Evolutionary conservation across 192 early-diverging fungal genomes (phyloP).

Genomic region (Funneliformis geosporum): DNA sequence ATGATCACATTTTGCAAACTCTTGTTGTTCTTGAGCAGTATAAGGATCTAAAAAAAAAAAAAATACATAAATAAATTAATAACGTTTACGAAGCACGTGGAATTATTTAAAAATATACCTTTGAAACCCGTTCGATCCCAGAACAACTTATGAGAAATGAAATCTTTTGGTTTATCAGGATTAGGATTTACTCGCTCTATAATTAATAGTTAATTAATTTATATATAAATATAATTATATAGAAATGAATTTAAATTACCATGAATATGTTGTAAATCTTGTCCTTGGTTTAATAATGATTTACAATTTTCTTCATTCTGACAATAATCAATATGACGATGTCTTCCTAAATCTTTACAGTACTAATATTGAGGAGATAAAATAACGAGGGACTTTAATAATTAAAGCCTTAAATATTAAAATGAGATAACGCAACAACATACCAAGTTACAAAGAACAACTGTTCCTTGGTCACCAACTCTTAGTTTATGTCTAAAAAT

Average conservation of each 20-base stretch:
- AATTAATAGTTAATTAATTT: background rate
- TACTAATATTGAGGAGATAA: background rate
- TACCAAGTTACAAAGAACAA: conserved; percentile 26
- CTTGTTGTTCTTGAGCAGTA: conserved; percentile 1
- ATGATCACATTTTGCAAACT: conserved; percentile 27
- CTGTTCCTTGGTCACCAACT: conserved; percentile 10
- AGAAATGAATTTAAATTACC: background rate
- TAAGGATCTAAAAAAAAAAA: conserved; percentile 17
- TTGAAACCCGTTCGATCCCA: conserved; percentile 32
- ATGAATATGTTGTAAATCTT: conserved; percentile 16
- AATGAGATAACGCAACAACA: background rate
- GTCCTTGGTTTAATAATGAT: background rate
- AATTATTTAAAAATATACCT: conserved; percentile 15
- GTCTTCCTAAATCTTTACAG: conserved; percentile 20
- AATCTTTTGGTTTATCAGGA: conserved; percentile 22
- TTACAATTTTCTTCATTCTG: conserved; percentile 4
- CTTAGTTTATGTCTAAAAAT: background rate
- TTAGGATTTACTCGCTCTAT: background rate
- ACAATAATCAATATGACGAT: conserved; percentile 37
- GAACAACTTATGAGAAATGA: conserved; percentile 27
- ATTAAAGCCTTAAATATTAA: background rate
- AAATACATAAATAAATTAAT: background rate
- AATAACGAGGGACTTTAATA: too few relatives aligned
- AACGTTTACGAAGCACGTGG: background rate
- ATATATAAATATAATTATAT: background rate